phyloP scores from a whole-genome alignment of 345 rosid species.

The Pistacia vera region DNA sequence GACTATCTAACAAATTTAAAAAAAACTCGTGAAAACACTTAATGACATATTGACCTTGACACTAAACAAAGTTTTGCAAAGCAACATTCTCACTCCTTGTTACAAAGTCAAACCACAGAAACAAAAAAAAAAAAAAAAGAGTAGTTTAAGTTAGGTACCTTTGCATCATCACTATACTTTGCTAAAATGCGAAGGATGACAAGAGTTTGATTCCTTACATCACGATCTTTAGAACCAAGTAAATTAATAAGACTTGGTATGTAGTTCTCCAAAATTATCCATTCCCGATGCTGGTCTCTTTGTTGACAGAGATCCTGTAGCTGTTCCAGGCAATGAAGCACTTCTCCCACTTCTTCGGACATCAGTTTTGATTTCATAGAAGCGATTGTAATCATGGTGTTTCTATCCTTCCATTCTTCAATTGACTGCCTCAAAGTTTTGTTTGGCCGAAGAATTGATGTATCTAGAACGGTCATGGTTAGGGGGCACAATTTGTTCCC shows the following conservation, averaged over 20 bases:
- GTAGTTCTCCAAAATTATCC: constrained; percentile 67
- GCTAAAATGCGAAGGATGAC: constrained; percentile 49
- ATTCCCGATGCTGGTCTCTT: constrained; percentile 60
- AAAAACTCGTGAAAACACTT: neutral
- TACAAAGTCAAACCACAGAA: neutral
- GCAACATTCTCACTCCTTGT: neutral
- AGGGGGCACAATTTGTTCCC: constrained; percentile 66
- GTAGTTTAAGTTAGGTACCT: constrained; percentile 40
- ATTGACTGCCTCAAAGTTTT: constrained; percentile 69
- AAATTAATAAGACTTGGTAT: constrained; percentile 50
- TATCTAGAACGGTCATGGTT: constrained; percentile 51
- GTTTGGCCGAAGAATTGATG: constrained; percentile 65
- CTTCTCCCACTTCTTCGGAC: constrained; percentile 50
- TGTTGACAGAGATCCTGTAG: constrained; percentile 58
- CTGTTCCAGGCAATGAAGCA: constrained; percentile 47
- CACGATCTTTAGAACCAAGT: constrained; percentile 46
- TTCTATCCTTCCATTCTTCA: constrained; percentile 80
- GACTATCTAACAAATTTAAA: constrained; percentile 1
- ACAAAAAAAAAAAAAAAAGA: neutral
- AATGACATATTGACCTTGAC: neutral
- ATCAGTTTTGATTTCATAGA: constrained; percentile 51
- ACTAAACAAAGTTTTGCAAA: neutral
- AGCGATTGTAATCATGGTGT: constrained; percentile 66
- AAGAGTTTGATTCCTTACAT: constrained; percentile 44
- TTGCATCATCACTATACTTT: constrained; percentile 56